These are phyloP conservation scores for Spirogloea muscicola DNA, from an alignment of 139 green algal species.

Conservation along the genomic window DNA sequence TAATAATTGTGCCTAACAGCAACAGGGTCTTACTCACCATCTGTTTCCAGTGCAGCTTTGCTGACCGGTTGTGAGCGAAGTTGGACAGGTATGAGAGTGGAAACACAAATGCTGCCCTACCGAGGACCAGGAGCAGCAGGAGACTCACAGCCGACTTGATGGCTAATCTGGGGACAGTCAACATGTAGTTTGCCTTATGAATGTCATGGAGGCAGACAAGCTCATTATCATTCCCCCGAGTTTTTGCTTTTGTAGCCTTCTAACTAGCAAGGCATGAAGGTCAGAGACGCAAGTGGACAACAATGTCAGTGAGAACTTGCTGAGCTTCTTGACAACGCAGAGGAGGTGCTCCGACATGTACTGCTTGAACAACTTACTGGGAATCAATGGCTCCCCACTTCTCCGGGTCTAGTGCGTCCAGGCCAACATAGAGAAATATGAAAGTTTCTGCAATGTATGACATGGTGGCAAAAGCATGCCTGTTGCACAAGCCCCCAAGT, in stretches of 20 bases:
- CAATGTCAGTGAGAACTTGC: neutral
- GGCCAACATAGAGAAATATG: conserved; percentile 46
- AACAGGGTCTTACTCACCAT: too few relatives aligned
- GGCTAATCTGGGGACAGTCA: too few relatives aligned
- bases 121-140: conserved; percentile 12
- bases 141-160: too few relatives aligned
- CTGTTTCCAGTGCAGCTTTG: too few relatives aligned
- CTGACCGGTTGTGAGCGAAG: neutral
- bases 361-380: conserved; percentile 9
- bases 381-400: conserved; percentile 29
- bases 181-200: too few relatives aligned
- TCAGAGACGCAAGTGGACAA: neutral
- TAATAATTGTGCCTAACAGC: too few relatives aligned
- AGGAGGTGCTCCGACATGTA: neutral
- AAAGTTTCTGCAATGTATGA: conserved; percentile 50
- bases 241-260: too few relatives aligned
- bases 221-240: too few relatives aligned
- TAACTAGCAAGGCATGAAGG: too few relatives aligned
- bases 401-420: conserved; percentile 25
- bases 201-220: too few relatives aligned
- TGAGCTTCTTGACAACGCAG: neutral
- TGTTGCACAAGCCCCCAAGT: too few relatives aligned
- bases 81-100: conserved; percentile 32
- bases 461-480: conserved; percentile 44
- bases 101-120: conserved; percentile 38